Evolutionary conservation across 495 filamentous ascomycete genomes (phyloP), one percentile per base, ranked within the genome.

Genomic region (Neurospora pannonica): DNA sequence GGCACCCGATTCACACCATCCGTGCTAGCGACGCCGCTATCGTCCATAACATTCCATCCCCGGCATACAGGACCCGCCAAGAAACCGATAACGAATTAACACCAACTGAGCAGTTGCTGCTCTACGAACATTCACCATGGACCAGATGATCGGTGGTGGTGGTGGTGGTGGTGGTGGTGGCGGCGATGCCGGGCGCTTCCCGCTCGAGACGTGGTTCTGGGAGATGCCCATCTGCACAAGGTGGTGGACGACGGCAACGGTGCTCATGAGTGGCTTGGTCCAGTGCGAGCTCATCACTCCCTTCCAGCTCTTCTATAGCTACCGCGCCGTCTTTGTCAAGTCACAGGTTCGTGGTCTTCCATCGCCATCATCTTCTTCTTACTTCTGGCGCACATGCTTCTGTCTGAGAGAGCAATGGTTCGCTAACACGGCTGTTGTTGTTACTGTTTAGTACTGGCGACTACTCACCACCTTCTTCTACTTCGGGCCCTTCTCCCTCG

Each of bases 231-330:
- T 95, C 31, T 96, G 95, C 79, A 98, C 97, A 36, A 85, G 96
- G 70, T 95, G 92, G 89, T 99, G 96, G 96, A 99, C 97, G 17
- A 94, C 92, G 6, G 94, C 94, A 46, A 97, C 94, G 0, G 91
- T 98, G 19, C 86, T 91, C 69, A 95, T 91, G n/a, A 95, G 93
- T 77, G 90, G 94, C 5, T 86, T 98, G 71, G 94, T 98, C 5
- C 97, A 99, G 81, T 98, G 95, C 83, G 88, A 95, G 78, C 90
- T 98, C 79, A 83, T 98, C 75, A 93, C 90, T 2, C 94, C 94
- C 67, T 97, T 97, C 81, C 94, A 97, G 83, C 89, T 99, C 28
- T 99, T 98, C 84, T 98, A 98, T 85, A 97, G 93, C 87, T 94
- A 94, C 80, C 90, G 92, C 40, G 90, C 94, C 15, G 96, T 98